phyloP scores from a whole-genome alignment of 2,329 filamentous ascomycete species.

The Diatrype stigma region DNA sequence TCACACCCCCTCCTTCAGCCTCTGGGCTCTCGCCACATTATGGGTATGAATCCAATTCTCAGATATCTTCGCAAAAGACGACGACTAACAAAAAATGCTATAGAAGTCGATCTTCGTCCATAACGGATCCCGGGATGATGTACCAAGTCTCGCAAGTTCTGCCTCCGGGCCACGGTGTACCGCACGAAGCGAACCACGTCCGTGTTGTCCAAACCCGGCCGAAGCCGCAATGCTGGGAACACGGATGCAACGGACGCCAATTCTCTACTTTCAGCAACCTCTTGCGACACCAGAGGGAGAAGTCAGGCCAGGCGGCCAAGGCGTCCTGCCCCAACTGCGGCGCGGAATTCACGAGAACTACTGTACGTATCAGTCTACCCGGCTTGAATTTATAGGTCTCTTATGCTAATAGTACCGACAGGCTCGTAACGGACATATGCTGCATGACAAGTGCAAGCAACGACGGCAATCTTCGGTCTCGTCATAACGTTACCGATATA shows the following conservation, averaged over 20 bases:
- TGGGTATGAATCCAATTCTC: slow-evolving; percentile 29
- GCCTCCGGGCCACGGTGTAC: slow-evolving; percentile 27
- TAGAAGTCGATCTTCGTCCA: slow-evolving; percentile 35
- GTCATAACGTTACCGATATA: slow-evolving; percentile 5
- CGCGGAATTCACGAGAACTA: slow-evolving; percentile 87
- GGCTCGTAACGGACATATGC: slow-evolving; percentile 79
- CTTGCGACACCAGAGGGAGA: slow-evolving; percentile 87
- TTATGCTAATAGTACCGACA: slow-evolving; percentile 32
- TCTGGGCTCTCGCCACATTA: slow-evolving; percentile 34
- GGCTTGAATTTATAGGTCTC: neutral
- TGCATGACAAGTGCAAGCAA: slow-evolving; percentile 90
- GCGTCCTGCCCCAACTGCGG: slow-evolving; percentile 87
- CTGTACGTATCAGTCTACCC: slow-evolving; percentile 25
- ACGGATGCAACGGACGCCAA: slow-evolving; percentile 91
- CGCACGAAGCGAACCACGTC: slow-evolving; percentile 47
- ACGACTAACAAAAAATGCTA: slow-evolving; percentile 6
- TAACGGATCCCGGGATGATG: slow-evolving; percentile 39
- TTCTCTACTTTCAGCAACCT: slow-evolving; percentile 97
- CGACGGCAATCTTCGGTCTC: slow-evolving; percentile 41
- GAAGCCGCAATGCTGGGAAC: slow-evolving; percentile 97
- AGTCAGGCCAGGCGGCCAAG: slow-evolving; percentile 85
- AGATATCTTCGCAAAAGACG: slow-evolving; percentile 6
- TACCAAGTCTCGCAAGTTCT: slow-evolving; percentile 38
- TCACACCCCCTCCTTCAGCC: slow-evolving; percentile 22
- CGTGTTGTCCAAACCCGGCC: slow-evolving; percentile 72